phyloP scores from a whole-genome alignment of 1,139 yeast genomes.

The Lodderomyces pseudojiufengensis region DNA sequence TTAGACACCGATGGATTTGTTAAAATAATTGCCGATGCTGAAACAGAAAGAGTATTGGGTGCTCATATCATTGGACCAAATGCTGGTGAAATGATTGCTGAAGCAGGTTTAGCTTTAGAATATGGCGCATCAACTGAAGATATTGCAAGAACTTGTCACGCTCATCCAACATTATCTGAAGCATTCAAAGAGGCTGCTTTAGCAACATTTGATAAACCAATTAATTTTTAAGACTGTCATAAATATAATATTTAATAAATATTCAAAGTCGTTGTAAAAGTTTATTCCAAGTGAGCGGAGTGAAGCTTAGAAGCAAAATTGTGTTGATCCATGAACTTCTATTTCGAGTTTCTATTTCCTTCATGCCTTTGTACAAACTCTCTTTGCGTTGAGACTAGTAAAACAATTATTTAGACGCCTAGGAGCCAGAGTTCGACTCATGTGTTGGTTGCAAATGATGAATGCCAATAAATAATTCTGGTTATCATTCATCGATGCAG shows the following conservation, averaged over 20 bases:
- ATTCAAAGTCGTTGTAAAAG: neutral
- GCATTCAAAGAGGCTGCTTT: constrained; percentile 98
- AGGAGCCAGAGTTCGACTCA: no score
- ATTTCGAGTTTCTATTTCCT: no score
- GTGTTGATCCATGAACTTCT: no score
- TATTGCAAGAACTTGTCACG: constrained; percentile 95
- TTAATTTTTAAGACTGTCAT: constrained; percentile 55
- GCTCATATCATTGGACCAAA: constrained; percentile 96
- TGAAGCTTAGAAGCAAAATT: no score
- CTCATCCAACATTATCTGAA: constrained; percentile 97
- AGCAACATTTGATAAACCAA: constrained; percentile 86
- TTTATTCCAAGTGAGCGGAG: no score
- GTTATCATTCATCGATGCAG: no score
- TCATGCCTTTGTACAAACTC: no score
- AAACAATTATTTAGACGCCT: no score
- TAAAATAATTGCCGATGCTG: constrained; percentile 92
- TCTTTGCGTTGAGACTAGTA: no score
- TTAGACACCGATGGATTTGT: constrained; percentile 96
- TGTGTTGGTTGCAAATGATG: no score
- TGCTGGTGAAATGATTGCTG: constrained; percentile 99
- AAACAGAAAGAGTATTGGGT: constrained; percentile 94
- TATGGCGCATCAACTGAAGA: constrained; percentile 99
- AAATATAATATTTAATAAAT: neutral
- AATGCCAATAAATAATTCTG: no score
- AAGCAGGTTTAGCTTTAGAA: constrained; percentile 95